Percentiles rank a stretch among this genome's conserved stretches.
Conservation (phyloP, 2,329 filamentous ascomycete genomes). For the Sclerotinia subarctica region DNA sequence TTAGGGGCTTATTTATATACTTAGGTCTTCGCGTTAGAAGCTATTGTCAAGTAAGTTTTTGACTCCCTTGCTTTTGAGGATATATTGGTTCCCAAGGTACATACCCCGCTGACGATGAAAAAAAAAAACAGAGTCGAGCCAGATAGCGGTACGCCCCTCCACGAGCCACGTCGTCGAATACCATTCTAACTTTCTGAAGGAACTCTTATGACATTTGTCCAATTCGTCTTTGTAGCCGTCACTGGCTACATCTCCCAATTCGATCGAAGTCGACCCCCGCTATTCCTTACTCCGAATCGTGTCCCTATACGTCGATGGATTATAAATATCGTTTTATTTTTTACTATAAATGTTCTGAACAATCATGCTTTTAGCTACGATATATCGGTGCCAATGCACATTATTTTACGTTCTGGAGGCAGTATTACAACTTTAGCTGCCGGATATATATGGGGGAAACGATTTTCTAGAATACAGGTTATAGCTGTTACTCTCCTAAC, state of each 20-base stretch:
- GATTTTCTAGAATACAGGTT: constrained; percentile 76
- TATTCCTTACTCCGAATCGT: constrained; percentile 72
- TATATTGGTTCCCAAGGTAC: not conserved
- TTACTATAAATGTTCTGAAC: constrained; percentile 91
- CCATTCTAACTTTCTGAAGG: constrained; percentile 47
- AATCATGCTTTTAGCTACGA: constrained; percentile 97
- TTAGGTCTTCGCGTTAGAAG: constrained; percentile 92
- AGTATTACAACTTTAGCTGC: constrained; percentile 93
- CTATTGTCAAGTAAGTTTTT: constrained; percentile 78
- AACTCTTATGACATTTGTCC: constrained; percentile 82
- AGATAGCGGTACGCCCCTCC: constrained; percentile 63
- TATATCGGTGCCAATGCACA: constrained; percentile 94
- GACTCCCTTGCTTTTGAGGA: constrained; percentile 3
- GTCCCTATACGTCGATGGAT: constrained; percentile 84
- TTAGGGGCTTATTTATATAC: constrained; percentile 32
- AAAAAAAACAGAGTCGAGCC: constrained; percentile 65
- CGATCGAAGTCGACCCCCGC: constrained; percentile 61
- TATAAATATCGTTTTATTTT: constrained; percentile 86
- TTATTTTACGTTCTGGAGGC: constrained; percentile 90
- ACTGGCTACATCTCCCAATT: constrained; percentile 75
- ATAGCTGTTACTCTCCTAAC: constrained; percentile 80
- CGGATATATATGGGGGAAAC: constrained; percentile 83
- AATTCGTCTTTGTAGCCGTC: constrained; percentile 78
- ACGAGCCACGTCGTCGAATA: not conserved
- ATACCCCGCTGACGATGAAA: constrained; percentile 24